phyloP scores from a whole-genome alignment of 2,329 filamentous ascomycete species.

The Neonectria hederae region DNA sequence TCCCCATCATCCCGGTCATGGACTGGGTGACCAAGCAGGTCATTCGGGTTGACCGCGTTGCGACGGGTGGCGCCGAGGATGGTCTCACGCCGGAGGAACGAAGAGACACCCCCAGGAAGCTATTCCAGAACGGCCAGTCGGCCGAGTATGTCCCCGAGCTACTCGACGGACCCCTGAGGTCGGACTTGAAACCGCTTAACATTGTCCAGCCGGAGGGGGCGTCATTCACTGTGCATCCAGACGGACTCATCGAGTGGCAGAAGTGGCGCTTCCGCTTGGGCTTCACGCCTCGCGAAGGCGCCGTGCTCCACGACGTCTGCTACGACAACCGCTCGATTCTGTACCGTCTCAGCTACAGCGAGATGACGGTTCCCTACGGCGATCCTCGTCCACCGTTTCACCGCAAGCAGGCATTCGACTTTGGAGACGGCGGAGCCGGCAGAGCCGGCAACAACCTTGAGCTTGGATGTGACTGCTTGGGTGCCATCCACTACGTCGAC shows the following conservation, averaged over 20 bases:
- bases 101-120: slow-evolving; percentile 53
- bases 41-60: slow-evolving; percentile 66
- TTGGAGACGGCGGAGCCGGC: slow-evolving; percentile 75
- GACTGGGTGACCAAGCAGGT: slow-evolving; percentile 64
- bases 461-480: slow-evolving; percentile 77
- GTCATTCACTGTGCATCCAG: slow-evolving; percentile 66
- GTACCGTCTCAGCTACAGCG: slow-evolving; percentile 72
- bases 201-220: slow-evolving; percentile 76
- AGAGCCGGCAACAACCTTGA: slow-evolving; percentile 72
- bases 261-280: slow-evolving; percentile 76
- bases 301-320: slow-evolving; percentile 74
- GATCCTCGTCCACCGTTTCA: slow-evolving; percentile 73
- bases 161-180: slow-evolving; percentile 56
- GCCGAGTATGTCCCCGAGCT: slow-evolving; percentile 63
- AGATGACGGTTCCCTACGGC: slow-evolving; percentile 76
- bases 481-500: slow-evolving; percentile 72
- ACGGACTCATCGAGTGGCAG: slow-evolving; percentile 64
- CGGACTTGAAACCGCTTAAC: slow-evolving; percentile 74
- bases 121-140: slow-evolving; percentile 32
- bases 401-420: slow-evolving; percentile 77
- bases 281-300: slow-evolving; percentile 76
- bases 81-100: slow-evolving; percentile 50
- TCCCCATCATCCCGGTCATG: slow-evolving; percentile 69
- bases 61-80: slow-evolving; percentile 58
- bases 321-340: slow-evolving; percentile 72